Percentiles rank a stretch among this genome's conserved stretches.
Evolutionary conservation across 306 rosid species (phyloP).

Genomic region (Nissolia schottii): DNA sequence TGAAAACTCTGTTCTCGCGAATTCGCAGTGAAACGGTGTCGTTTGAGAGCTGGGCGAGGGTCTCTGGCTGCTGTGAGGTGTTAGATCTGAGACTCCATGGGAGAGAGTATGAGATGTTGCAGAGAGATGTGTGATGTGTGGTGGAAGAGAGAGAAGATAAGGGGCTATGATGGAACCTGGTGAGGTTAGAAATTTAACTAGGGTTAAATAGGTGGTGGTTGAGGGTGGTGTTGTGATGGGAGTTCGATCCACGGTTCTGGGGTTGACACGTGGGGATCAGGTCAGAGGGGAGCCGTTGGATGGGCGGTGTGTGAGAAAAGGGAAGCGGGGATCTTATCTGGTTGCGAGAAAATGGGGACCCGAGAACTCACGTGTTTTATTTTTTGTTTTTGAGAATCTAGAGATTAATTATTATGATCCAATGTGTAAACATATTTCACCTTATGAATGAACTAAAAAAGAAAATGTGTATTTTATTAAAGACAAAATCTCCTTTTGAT

Average conservation of each 20-base stretch:
- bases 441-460: too few relatives aligned
- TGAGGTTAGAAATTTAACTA: conserved; percentile 69
- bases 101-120: background rate
- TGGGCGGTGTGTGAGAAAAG: background rate
- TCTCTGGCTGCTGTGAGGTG: background rate
- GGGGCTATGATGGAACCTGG: conserved; percentile 18
- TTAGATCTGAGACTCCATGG: conserved; percentile 82
- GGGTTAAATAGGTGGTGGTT: conserved; percentile 51
- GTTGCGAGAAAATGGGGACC: background rate
- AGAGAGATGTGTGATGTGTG: conserved; percentile 21
- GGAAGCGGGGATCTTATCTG: conserved; percentile 48
- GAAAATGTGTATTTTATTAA: too few relatives aligned
- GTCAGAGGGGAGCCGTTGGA: conserved; percentile 30
- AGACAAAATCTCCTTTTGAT: too few relatives aligned
- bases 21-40: background rate
- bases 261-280: conserved; percentile 33
- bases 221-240: background rate
- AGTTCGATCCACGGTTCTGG: background rate
- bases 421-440: too few relatives aligned
- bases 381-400: too few relatives aligned
- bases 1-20: background rate
- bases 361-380: background rate
- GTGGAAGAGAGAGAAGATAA: conserved; percentile 43
- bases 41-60: background rate
- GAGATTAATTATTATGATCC: too few relatives aligned